These are phyloP conservation scores for Spatholobus suberectus DNA, from an alignment of 306 rosid genomes.

Conservation along the genomic window DNA sequence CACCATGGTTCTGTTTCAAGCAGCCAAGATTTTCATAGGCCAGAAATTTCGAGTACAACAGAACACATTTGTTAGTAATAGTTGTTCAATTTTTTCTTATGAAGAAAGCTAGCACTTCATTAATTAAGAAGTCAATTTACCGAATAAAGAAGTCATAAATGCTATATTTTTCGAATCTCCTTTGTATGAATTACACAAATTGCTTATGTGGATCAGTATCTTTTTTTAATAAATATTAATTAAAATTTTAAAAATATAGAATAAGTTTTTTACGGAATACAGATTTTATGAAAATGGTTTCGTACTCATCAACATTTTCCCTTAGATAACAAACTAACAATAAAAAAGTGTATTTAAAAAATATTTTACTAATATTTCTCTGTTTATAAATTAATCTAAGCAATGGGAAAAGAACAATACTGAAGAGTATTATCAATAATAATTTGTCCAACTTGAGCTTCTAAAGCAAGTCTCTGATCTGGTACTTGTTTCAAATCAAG, in stretches of 20 bases:
- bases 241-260: not conserved
- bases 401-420: not conserved
- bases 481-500: slow-evolving; percentile 3
- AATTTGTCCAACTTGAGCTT: not conserved
- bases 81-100: not conserved
- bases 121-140: not conserved
- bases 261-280: not conserved
- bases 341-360: not conserved
- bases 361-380: not conserved
- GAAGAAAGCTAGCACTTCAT: not conserved
- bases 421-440: not conserved
- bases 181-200: not conserved
- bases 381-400: not conserved
- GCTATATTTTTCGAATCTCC: not conserved
- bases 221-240: not conserved
- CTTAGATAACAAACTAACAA: not conserved
- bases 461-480: not conserved
- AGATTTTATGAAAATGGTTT: not conserved
- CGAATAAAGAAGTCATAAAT: not conserved
- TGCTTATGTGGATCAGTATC: too few relatives aligned
- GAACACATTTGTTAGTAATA: not conserved
- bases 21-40: not conserved
- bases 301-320: not conserved
- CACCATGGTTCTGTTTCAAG: slow-evolving; percentile 3
- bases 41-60: slow-evolving; percentile 2